phyloP scores from a whole-genome alignment of 345 rosid genomes.

The Hibiscus mutabilis region DNA sequence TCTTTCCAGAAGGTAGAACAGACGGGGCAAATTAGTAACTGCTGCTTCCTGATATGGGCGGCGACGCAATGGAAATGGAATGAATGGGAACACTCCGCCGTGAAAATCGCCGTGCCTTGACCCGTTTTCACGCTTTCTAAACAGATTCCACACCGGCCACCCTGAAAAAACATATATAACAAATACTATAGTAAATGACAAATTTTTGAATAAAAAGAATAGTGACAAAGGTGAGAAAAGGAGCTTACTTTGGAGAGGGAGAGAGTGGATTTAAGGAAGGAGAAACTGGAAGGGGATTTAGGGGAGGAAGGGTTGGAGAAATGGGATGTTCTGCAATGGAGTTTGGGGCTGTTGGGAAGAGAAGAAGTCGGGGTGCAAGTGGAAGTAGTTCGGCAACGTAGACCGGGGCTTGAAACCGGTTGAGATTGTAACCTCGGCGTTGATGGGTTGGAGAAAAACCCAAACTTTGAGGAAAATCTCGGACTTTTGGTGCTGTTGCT shows the following conservation, averaged over 20 bases:
- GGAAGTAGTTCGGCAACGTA: conserved; percentile 53
- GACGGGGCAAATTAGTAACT: conserved; percentile 58
- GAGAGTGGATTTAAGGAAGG: conserved; percentile 56
- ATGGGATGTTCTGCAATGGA: conserved; percentile 42
- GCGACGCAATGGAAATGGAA: conserved; percentile 78
- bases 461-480: conserved; percentile 54
- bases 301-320: conserved; percentile 66
- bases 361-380: conserved; percentile 39
- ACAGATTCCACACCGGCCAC: conserved; percentile 75
- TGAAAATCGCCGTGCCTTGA: conserved; percentile 74
- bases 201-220: neutral
- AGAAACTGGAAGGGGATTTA: conserved; percentile 68
- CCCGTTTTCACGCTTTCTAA: conserved; percentile 56
- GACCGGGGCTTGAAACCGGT: conserved; percentile 33
- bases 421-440: conserved; percentile 57
- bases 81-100: conserved; percentile 76
- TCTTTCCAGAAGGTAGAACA: conserved; percentile 66
- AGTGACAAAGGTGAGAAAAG: too few species aligned
- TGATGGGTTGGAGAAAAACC: conserved; percentile 72
- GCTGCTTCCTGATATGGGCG: conserved; percentile 35
- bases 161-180: neutral
- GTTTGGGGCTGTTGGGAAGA: conserved; percentile 51
- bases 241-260: conserved; percentile 59
- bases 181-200: neutral
- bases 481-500: conserved; percentile 29